Base-by-base conservation (phyloP, 2,329 filamentous ascomycete species). In the Cytospora chrysosperma region DNA sequence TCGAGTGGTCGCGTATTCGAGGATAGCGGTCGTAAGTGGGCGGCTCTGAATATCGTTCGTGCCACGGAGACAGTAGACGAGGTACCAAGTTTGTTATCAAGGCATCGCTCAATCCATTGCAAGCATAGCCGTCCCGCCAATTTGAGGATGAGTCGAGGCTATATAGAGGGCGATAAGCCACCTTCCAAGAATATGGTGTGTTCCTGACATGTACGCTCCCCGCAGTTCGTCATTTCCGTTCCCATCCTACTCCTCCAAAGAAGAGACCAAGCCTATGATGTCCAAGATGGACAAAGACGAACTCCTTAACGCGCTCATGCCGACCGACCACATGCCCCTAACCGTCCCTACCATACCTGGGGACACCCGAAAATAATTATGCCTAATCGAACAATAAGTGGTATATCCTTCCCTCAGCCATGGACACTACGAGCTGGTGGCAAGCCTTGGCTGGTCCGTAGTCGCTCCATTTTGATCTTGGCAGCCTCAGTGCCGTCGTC, bases 401-500 rank as follows among this genome's bases (percentile, higher is more conserved):
- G 49, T 58, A 60, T 37, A n/a, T 52, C 43, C 19, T 55, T 43
- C 61, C 56, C 52, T 67, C 68, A 61, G 50, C 66, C 54, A 64
- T 62, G 63, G 59, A 53, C 58, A 58, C 63, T 65, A 58, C 63
- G 65, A 40, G 49, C 64, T 65, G 49, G 53, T 51, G 65, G 60
- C 65, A 72, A 70, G 26, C 80, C 76, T 63, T 77, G 75, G 58
- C 81, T 76, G 69, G 71, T 65, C 63, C 79, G 78, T 72, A 80
- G 77, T 67, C 81, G 79, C 70, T 85, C 83, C 63, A 80, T 72
- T 43, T 85, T 81, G 65, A 89, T 88, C 73, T 87, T 88, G 50
- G 85, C 82, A 13, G 87, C 87, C 72, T 89, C 87, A 9, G 86
- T 89, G 43, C 87, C 87, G 70, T 90, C 87, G 68, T 90, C 87